Base-by-base conservation (phyloP, 176 grass and related monocot genomes). In the Oryza officinalis region DNA sequence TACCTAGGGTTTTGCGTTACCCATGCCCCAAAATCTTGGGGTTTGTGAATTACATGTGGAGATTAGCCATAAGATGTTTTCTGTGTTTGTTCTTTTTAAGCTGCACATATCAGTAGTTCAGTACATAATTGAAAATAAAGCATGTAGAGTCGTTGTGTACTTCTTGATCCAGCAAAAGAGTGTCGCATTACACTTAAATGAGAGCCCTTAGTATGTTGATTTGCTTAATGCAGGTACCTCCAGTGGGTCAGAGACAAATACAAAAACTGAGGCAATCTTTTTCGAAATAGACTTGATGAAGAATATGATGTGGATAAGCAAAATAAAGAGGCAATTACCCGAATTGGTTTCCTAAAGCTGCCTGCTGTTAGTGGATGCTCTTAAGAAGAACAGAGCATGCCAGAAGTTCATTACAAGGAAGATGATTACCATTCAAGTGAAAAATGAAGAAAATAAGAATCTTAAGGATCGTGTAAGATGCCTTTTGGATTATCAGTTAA, bases 371-470 rank as follows among this genome's bases (percentile, higher is more conserved):
- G 80, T 98, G 61, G 87, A 90, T 77, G 93, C 85, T 70, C 79
- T 98, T 47, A 98, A 95, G 90, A 98, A 92, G 77, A 98, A 95
- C 82, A 89, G 93, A 64, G 83, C 89, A 65, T 98, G 76, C 77
- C 96, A 95, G 76, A 98, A 98, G 75, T 86, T 98, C 43, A 84
- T 95, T 80, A 98, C 93, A 87, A 88, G 91, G 74, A 93, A 95
- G 83, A 84, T 98, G 86, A 79, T 98, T 47, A 92, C 63, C 68
- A 92, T 92, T 32, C 91, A 95, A 79, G 86, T 89, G 6, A 98
- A 93, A 49, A 92, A 95, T 63, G 96, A 95, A 86, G 87, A 90
- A 83, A 98, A 95, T 83, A 95, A 93, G 76, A 89, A 95, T 82
- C 79, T 98, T 38, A 87, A 83, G 80, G 85, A 92, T 60, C 89